phyloP scores from a whole-genome alignment of 306 rosid species.

The Oxytropis ochrocephala region DNA sequence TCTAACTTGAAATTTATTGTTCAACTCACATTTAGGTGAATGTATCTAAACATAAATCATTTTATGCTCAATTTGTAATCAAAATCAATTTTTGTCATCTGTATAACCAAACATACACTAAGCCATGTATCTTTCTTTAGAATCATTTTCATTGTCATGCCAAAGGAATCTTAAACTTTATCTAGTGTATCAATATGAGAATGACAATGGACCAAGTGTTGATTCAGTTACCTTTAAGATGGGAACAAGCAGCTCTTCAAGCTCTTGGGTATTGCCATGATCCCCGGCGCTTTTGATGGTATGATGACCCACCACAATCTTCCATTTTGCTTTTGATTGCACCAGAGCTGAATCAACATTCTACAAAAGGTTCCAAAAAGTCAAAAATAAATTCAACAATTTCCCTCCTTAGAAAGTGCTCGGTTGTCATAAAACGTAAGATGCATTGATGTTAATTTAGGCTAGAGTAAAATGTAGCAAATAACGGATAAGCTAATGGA shows the following conservation, averaged over 20 bases:
- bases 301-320: constrained; percentile 81
- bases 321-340: constrained; percentile 73
- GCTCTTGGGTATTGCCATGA: constrained; percentile 66
- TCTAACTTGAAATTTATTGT: too few species aligned
- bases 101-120: too few species aligned
- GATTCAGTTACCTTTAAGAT: constrained; percentile 47
- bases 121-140: not conserved
- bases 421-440: not conserved
- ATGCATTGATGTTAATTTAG: not conserved
- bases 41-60: too few species aligned
- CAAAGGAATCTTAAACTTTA: not conserved
- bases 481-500: too few species aligned
- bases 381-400: not conserved
- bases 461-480: too few species aligned
- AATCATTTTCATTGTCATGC: not conserved
- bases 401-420: not conserved
- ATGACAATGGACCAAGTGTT: not conserved
- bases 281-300: constrained; percentile 53
- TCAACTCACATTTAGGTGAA: too few species aligned
- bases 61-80: too few species aligned
- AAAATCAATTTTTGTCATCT: too few species aligned
- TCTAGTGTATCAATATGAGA: not conserved
- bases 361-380: constrained; percentile 21
- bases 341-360: constrained; percentile 42
- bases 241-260: constrained; percentile 53